These are phyloP conservation scores for Venturia nashicola DNA, from an alignment of 2,329 filamentous ascomycete species.

Conservation along the genomic window DNA sequence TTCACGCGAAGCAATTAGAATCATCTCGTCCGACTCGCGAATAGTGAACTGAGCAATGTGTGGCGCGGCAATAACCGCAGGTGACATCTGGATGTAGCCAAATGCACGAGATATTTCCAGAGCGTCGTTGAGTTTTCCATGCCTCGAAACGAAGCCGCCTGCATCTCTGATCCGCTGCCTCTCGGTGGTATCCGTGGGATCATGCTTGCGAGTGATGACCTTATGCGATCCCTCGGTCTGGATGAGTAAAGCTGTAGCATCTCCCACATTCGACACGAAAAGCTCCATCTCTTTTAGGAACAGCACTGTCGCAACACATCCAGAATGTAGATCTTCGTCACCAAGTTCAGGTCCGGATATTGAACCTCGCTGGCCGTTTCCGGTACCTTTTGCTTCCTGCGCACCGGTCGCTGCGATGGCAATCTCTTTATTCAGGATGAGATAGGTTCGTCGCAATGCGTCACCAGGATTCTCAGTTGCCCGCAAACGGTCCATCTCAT, in stretches of 20 bases:
- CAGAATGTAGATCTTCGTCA: constrained; percentile 80
- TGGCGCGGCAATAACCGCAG: constrained; percentile 82
- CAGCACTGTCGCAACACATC: constrained; percentile 81
- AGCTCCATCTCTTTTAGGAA: constrained; percentile 85
- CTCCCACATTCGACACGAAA: constrained; percentile 89
- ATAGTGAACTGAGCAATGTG: constrained; percentile 68
- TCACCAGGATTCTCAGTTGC: constrained; percentile 65
- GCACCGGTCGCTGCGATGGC: constrained; percentile 37
- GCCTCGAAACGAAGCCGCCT: constrained; percentile 88
- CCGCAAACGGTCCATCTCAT: constrained; percentile 66
- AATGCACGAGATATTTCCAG: constrained; percentile 90
- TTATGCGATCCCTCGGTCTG: constrained; percentile 74
- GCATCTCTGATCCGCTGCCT: constrained; percentile 84
- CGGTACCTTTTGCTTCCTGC: constrained; percentile 24
- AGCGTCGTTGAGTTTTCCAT: constrained; percentile 83
- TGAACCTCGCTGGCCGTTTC: constrained; percentile 53
- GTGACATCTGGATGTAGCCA: constrained; percentile 86
- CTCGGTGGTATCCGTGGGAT: constrained; percentile 76
- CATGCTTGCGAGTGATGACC: constrained; percentile 81
- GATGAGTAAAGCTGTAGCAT: constrained; percentile 91
- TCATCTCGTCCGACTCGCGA: constrained; percentile 83
- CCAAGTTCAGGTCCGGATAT: constrained; percentile 64
- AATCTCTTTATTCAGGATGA: constrained; percentile 86
- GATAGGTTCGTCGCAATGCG: constrained; percentile 74
- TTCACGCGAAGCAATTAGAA: constrained; percentile 80